A percentile compares a stretch with the other conserved stretches of the same genome.
Conservation (phyloP, 2,329 filamentous ascomycete genomes). For the Neocatenulostroma microsporum region DNA sequence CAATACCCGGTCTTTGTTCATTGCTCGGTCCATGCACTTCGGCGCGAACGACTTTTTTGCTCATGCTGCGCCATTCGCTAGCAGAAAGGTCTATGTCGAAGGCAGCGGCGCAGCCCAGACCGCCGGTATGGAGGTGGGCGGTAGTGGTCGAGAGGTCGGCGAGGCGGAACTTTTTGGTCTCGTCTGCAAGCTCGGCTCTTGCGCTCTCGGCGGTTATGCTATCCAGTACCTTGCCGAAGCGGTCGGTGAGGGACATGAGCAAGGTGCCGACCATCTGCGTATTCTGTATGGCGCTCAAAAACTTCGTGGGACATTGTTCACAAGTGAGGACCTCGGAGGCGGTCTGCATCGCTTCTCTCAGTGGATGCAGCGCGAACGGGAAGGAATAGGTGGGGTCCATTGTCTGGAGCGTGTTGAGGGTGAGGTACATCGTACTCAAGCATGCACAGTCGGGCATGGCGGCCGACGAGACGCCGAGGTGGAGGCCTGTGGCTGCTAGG, state of each 20-base stretch:
- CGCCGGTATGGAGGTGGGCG: slow-evolving; percentile 37
- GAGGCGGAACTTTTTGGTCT: slow-evolving; percentile 37
- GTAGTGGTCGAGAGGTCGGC: slow-evolving; percentile 35
- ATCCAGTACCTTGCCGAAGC: slow-evolving; percentile 34
- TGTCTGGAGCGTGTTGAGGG: slow-evolving; percentile 35
- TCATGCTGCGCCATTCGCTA: slow-evolving; percentile 37
- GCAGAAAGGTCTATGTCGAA: slow-evolving; percentile 40
- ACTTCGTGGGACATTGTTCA: slow-evolving; percentile 34
- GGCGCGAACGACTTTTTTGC: slow-evolving; percentile 38
- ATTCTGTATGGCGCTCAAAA: slow-evolving; percentile 40
- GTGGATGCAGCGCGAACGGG: slow-evolving; percentile 34
- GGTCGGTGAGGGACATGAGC: slow-evolving; percentile 35
- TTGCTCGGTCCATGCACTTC: slow-evolving; percentile 34
- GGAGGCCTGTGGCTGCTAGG: slow-evolving; percentile 3
- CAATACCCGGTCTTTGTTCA: slow-evolving; percentile 12
- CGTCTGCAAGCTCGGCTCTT: slow-evolving; percentile 24
- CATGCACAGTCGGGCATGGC: slow-evolving; percentile 33
- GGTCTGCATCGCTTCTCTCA: slow-evolving; percentile 37
- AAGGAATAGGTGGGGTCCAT: slow-evolving; percentile 34
- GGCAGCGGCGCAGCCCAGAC: slow-evolving; percentile 35
- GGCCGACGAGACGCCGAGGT: slow-evolving; percentile 9
- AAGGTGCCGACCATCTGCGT: slow-evolving; percentile 36
- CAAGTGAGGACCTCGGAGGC: slow-evolving; percentile 35
- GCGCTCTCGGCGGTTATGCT: slow-evolving; percentile 35
- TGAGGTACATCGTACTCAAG: slow-evolving; percentile 40